Evolutionary conservation across 2,329 filamentous ascomycete species (phyloP), one percentile per base, ranked within the genome.

Genomic region (Aspergillus brunneoviolaceus): DNA sequence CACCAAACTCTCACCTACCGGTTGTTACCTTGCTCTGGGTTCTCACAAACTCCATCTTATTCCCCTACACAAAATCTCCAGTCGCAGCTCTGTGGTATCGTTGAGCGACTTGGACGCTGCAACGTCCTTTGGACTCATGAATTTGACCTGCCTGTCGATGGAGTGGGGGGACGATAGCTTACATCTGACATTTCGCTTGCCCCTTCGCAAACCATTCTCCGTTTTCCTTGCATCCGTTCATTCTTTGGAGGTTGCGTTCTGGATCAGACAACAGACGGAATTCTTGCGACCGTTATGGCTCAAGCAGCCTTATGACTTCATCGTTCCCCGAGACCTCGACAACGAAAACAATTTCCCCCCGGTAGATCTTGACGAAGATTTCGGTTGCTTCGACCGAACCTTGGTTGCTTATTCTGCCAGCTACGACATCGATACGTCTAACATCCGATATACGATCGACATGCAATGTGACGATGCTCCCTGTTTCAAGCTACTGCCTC

Each of bases 21-120:
- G 89, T 25, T 89, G 85, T 73, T 89, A 89, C 69, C 80, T 91
- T 63, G 87, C 85, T 6, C 82, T 91, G 69, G 88, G 88, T 21
- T 81, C 88, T 33, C 87, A 90, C 76, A 89, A 88, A 70, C 76
- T 90, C 35, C 88, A 90, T 74, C 68, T 91, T 52, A 82, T 91
- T 50, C 87, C 87, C n/a, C 70, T 88, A 33, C 82, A 85, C 48
- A 89, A 87, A 65, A 77, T 81, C 21, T 79, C 78, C 33, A 81
- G 80, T 65, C 80, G 84, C 63, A 76, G 80, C 27, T 84, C 85
- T 16, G 83, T 80, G 64, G 82, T 82, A 27, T 85, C 83, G 12
- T 70, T 87, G 53, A 76, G 70, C 42, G 79, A 84, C 51, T 73
- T 83, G 65, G 78, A 82, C 45, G 72, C 78, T 61, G 77, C 83